These are phyloP conservation scores for Malus asiatica DNA, from an alignment of 306 rosid species.

Conservation along the genomic window DNA sequence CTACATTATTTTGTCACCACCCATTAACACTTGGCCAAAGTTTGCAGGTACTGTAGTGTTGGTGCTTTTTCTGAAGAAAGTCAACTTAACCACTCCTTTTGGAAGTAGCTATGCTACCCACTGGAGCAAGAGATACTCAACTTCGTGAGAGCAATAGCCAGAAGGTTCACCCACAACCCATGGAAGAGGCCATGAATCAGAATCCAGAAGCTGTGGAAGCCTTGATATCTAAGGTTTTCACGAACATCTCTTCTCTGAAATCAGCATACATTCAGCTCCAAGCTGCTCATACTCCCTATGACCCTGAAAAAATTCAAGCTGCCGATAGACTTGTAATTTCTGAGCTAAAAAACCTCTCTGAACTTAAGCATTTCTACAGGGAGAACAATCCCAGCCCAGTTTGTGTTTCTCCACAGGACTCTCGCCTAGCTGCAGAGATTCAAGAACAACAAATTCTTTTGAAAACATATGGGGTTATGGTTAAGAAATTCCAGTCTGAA, in stretches of 20 bases:
- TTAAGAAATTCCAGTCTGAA: slow-evolving; percentile 97
- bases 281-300: slow-evolving; percentile 97
- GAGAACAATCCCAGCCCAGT: slow-evolving; percentile 95
- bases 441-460: slow-evolving; percentile 95
- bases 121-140: slow-evolving; percentile 83
- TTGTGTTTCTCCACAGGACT: slow-evolving; percentile 87
- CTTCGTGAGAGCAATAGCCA: slow-evolving; percentile 87
- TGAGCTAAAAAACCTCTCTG: slow-evolving; percentile 88
- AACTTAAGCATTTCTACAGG: slow-evolving; percentile 93
- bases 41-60: slow-evolving; percentile 42
- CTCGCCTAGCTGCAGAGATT: slow-evolving; percentile 98
- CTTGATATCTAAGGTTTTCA: slow-evolving; percentile 66
- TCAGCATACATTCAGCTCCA: slow-evolving; percentile 95
- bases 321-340: slow-evolving; percentile 88
- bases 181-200: slow-evolving; percentile 96
- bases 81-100: slow-evolving; percentile 31
- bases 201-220: slow-evolving; percentile 89
- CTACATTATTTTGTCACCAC: not conserved
- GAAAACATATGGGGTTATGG: slow-evolving; percentile 99
- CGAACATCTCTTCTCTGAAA: slow-evolving; percentile 81
- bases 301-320: slow-evolving; percentile 89
- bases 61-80: slow-evolving; percentile 41
- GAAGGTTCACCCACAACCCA: slow-evolving; percentile 99
- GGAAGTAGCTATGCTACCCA: slow-evolving; percentile 90
- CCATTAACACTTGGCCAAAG: slow-evolving; percentile 26